A percentile compares a stretch with the other conserved stretches of the same genome.
phyloP scores from a whole-genome alignment of 768 basidiomycete genomes.

The Pleurotus cornucopiae region DNA sequence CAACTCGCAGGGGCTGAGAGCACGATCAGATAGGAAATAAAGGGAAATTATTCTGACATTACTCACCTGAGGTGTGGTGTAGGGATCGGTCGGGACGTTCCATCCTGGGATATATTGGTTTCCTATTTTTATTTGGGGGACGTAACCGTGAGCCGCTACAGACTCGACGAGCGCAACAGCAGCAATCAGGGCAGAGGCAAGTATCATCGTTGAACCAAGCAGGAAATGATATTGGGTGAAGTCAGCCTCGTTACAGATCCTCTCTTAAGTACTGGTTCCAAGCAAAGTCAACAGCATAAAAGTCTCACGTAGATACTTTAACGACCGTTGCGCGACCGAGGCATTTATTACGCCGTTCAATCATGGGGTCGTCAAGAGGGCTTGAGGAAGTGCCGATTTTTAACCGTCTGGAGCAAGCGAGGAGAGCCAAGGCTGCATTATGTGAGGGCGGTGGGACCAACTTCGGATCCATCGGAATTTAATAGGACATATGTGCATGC shows the following conservation, averaged over 20 bases:
- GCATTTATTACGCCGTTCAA: background rate
- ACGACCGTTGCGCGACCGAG: background rate
- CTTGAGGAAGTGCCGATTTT: background rate
- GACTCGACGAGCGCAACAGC: constrained; percentile 15
- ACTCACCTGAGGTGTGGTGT: constrained; percentile 27
- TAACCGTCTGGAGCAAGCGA: background rate
- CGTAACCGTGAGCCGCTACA: constrained; percentile 31
- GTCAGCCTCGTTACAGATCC: too few relatives aligned
- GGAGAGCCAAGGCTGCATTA: background rate
- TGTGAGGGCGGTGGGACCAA: background rate
- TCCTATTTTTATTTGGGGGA: constrained; percentile 28
- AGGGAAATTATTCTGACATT: too few relatives aligned
- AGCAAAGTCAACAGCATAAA: too few relatives aligned
- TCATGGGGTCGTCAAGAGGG: background rate
- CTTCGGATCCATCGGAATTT: constrained; percentile 6
- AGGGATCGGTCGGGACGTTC: constrained; percentile 27
- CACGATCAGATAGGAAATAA: too few relatives aligned
- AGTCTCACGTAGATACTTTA: too few relatives aligned
- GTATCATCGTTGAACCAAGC: background rate
- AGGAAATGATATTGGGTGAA: too few relatives aligned
- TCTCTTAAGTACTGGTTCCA: too few relatives aligned
- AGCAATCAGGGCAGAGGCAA: constrained; percentile 10
- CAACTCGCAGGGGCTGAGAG: constrained; percentile 27
- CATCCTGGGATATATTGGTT: constrained; percentile 29
- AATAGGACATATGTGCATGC: background rate